Conservation (phyloP, 805 yeast species). For the Debaryomyces hansenii region DNA sequence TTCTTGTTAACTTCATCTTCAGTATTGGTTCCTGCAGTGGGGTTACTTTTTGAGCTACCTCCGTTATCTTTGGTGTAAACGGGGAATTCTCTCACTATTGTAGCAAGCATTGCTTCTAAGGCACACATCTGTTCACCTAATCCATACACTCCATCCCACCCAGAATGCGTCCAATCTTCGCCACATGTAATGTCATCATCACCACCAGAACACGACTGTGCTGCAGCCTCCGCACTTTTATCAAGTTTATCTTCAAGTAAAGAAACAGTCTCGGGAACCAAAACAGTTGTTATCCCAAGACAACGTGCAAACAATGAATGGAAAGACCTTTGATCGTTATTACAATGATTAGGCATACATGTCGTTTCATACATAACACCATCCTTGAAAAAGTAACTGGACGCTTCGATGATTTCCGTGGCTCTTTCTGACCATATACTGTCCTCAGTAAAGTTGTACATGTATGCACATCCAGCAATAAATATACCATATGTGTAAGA, state of each 20-base stretch:
- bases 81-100: conserved; percentile 22
- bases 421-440: conserved; percentile 43
- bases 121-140: conserved; percentile 86
- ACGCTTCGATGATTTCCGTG: conserved; percentile 34
- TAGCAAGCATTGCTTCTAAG: conserved; percentile 55
- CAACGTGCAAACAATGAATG: conserved; percentile 67
- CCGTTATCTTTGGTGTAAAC: conserved; percentile 34
- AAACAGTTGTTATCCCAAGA: conserved; percentile 55
- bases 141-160: conserved; percentile 71
- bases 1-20: conserved; percentile 39
- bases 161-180: conserved; percentile 57
- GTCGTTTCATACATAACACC: conserved; percentile 60
- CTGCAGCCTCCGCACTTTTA: conserved; percentile 69
- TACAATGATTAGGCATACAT: conserved; percentile 58
- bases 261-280: conserved; percentile 51
- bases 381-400: conserved; percentile 44
- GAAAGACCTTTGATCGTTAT: conserved; percentile 76
- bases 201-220: conserved; percentile 80
- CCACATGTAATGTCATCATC: conserved; percentile 87
- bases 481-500: conserved; percentile 69
- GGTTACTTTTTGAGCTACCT: conserved; percentile 33
- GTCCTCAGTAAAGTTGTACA: conserved; percentile 60
- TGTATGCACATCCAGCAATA: conserved; percentile 67
- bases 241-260: conserved; percentile 41
- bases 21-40: conserved; percentile 37